Base-by-base conservation (phyloP, 306 rosid genomes). In the Corylus americana region DNA sequence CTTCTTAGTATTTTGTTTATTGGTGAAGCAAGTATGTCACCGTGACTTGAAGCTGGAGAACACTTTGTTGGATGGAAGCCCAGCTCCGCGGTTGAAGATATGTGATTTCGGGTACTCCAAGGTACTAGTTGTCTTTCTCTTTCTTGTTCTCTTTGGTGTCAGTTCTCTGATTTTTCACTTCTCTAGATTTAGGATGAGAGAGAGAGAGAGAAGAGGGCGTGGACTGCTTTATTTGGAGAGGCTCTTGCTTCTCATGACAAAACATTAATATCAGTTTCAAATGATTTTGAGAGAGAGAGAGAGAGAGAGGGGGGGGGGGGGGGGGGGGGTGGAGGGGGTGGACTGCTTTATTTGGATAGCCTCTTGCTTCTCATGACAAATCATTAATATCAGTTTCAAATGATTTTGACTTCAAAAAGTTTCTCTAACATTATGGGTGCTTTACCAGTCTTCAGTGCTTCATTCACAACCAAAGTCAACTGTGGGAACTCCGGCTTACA, bases 401-500 rank as follows among this genome's bases (percentile, higher is more conserved):
- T 9, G 61, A 48, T 55, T 76, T 58, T 78, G 74, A 31, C 31
- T 35, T 79, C 49, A 44, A 67, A 18, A 57, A 12, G 20, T 35
- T 35, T 64, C 16, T 59, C 37, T 29, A 20, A 3, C 5, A 3
- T 79, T 77, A 22, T 79, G 78, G 63, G 67, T 79, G 68, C 84
- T 79, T 79, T 71, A 12, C 66, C 94, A 94, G 98, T 94, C 98
- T 55, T 94, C 92, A 0, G 89, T 94, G 84, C 92, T 92, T 78
- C 97, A 95, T 90, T 95, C 98, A 79, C 98, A 95, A 84, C 98
- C 97, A 8, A 95, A 87, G 81, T 95, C 98, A 78, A 91, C 98
- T 25, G 98, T 95, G 39, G 98, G 98, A 76, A 95, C 98, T 67
- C 97, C 97, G 29, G 98, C 98, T 66, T 94, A 94, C 86, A 94